Percentiles rank a stretch among this genome's conserved stretches.
These are phyloP conservation scores for Naganishia friedmannii DNA, from an alignment of 768 basidiomycete species.

Conservation along the genomic window DNA sequence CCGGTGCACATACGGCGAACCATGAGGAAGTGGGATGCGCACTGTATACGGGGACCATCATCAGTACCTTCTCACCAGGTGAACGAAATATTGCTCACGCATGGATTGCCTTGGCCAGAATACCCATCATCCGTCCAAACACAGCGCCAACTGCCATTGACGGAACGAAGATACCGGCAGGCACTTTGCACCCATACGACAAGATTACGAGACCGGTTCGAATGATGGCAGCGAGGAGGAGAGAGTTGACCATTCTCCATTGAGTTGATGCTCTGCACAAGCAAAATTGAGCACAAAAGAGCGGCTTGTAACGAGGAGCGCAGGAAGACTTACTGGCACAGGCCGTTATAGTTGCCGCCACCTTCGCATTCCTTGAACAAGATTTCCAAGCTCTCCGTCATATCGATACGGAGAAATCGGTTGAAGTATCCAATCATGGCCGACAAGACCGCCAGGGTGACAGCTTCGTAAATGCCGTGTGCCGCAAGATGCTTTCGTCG, in stretches of 20 bases:
- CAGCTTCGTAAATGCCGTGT: slow-evolving; percentile 84
- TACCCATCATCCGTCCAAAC: slow-evolving; percentile 95
- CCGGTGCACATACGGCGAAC: slow-evolving; percentile 84
- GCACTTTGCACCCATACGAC: slow-evolving; percentile 94
- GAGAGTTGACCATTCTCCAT: slow-evolving; percentile 91
- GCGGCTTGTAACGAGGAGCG: background rate
- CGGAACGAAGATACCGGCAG: slow-evolving; percentile 95
- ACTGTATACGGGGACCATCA: slow-evolving; percentile 53
- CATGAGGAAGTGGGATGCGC: slow-evolving; percentile 78
- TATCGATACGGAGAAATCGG: slow-evolving; percentile 89
- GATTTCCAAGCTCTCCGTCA: slow-evolving; percentile 94
- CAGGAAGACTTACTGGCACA: slow-evolving; percentile 78
- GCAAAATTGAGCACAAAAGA: background rate
- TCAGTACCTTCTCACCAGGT: background rate
- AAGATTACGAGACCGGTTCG: slow-evolving; percentile 81
- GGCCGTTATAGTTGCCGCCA: slow-evolving; percentile 80
- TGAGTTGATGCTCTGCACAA: slow-evolving; percentile 71
- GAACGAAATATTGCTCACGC: slow-evolving; percentile 56
- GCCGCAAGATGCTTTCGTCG: slow-evolving; percentile 81
- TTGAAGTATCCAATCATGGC: slow-evolving; percentile 92
- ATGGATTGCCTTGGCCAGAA: slow-evolving; percentile 89
- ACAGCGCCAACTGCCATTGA: slow-evolving; percentile 98
- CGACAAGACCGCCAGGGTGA: slow-evolving; percentile 78
- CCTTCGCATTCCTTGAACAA: slow-evolving; percentile 95
- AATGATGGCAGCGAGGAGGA: slow-evolving; percentile 85